These are phyloP conservation scores for Agrocybe chaxingu DNA, from an alignment of 768 basidiomycete species.

Conservation along the genomic window DNA sequence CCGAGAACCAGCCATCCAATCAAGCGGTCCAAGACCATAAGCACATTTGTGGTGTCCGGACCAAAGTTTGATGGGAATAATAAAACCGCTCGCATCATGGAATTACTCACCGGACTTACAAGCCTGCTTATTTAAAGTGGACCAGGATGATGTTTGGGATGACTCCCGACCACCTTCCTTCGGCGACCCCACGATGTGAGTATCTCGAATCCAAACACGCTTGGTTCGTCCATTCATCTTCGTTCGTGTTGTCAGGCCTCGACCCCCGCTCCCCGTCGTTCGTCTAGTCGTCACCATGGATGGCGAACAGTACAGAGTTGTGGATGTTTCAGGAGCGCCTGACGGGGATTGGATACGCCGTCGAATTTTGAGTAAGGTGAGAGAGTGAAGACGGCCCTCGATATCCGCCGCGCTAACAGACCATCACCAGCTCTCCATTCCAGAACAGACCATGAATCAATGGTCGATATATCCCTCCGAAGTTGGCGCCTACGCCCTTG, in stretches of 20 bases:
- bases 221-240: not conserved
- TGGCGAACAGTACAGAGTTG: conserved; percentile 45
- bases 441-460: conserved; percentile 33
- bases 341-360: conserved; percentile 43
- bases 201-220: not conserved
- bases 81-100: conserved; percentile 19
- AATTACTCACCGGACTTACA: conserved; percentile 21
- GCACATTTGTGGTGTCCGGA: conserved; percentile 20
- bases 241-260: conserved; percentile 14
- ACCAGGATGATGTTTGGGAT: conserved; percentile 9
- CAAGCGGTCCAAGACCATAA: conserved; percentile 17
- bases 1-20: conserved; percentile 15
- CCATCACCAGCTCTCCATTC: conserved; percentile 37
- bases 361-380: conserved; percentile 42
- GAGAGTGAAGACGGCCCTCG: conserved; percentile 3
- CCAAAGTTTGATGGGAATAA: conserved; percentile 21
- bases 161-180: conserved; percentile 8
- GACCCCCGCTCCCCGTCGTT: conserved; percentile 29
- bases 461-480: conserved; percentile 47
- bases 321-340: conserved; percentile 44
- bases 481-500: conserved; percentile 41
- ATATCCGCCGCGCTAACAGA: not conserved
- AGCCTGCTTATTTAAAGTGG: conserved; percentile 21
- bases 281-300: conserved; percentile 48
- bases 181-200: conserved; percentile 12